Base-by-base conservation (phyloP, 2,329 filamentous ascomycete genomes). In the Laburnicola sp. region DNA sequence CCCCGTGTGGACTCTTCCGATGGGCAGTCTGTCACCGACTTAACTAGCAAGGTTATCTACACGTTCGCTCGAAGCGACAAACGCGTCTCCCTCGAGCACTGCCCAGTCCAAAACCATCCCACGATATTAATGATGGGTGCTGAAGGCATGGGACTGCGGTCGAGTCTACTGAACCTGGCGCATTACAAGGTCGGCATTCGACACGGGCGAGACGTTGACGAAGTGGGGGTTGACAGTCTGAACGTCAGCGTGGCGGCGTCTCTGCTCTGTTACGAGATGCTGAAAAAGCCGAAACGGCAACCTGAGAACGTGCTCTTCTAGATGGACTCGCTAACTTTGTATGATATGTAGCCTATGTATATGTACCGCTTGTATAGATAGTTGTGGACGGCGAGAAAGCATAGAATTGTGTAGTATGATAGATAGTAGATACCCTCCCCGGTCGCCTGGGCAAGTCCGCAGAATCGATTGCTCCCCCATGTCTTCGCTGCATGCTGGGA, bases 191-290 rank as follows among this genome's bases (percentile, higher is more conserved):
- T 86, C 11, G 80, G 86, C 5, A 89, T 99, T 47, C 58, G 82
- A 70, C 70, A 81, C 71, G 71, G 75, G 59, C 58, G 80, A 72
- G 56, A 63, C 2, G 36, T 75, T 66, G 56, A 77, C 64, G 68
- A 81, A 65, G 69, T 85, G 59, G 68, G 80, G 1, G 85, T 99
- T 2, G 93, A 97, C 72, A 96, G 91, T 71, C 75, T 99, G 70
- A 97, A 99, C 69, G 94, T 97, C 34, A 91, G 89, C 66, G 92
- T 96, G 21, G 93, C 94, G 1, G 85, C 89, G 5, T 91, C 85
- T 1, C 76, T 97, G 42, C 75, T 97, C 44, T 86, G 86, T 55
- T 82, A 86, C 57, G 78, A 86, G 0, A 90, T 94, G 65, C 68
- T 89, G 63, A 80, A 75, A 44, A 65, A 57, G 47, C 68, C 70